Evolutionary conservation across 148 eudicot genomes (phyloP), one percentile per base, ranked within the genome.

Genomic region (Chenopodium quinoa): DNA sequence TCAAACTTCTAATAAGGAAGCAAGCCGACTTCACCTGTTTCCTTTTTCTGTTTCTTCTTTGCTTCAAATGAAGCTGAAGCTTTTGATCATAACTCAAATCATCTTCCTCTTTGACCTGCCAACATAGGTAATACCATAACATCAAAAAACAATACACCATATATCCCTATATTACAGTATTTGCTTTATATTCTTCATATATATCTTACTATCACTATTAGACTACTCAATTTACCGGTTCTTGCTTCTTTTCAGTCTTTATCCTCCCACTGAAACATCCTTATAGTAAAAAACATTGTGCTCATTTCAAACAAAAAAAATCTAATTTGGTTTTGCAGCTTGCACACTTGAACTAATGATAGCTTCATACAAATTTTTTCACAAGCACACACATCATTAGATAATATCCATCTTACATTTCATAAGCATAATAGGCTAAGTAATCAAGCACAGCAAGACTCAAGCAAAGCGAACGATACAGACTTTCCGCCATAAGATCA

Each of bases 61-160:
- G 89, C 78, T 93, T 97, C 84, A 97, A 88, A 60, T 77, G 89
- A 81, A 84, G 79, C 60, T 89, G 95, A 83, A 89, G 99, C 86
- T 89, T 91, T 82, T 79, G 83, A 84, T 92, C 95, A 82, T 80
- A 74, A 82, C 75, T 86, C 79, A 85, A 73, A 84, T 97, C 99
- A 80, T 97, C 99, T 82, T 97, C 99, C 86, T 97, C 99, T 87
- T 90, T 97, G 40, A 97, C 97, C 99, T 97, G 90, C 80, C 82
- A n/a, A 82, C 34, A 67, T 9, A 84, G 9, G 27, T 20, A 75
- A 71, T 68, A 17, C 32, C n/a, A 65, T 2, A 25, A n/a, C 62
- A 66, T 72, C 34, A 83, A 14, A 52, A 71, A 32, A 79, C 1
- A 50, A 25, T 11, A 54, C 48, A 73, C 58, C 72, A 19, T 22